These are phyloP conservation scores for Cyberlindnera veronae DNA, from an alignment of 805 yeast genomes.

Conservation along the genomic window DNA sequence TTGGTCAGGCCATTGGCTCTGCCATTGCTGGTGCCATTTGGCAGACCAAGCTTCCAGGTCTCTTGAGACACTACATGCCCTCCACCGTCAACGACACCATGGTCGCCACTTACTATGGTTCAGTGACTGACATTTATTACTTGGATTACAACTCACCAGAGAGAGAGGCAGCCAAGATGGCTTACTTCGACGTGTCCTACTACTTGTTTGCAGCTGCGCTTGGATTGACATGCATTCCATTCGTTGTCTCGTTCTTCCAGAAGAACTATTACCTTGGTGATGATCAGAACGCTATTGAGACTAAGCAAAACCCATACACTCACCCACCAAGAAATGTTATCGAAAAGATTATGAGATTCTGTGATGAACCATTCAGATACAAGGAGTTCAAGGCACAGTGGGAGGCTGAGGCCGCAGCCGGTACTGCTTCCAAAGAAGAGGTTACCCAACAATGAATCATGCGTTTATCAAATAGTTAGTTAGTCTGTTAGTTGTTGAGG, in stretches of 20 bases:
- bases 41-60: constrained; percentile 32
- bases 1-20: constrained; percentile 39
- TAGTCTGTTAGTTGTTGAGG: too few species aligned
- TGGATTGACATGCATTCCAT: constrained; percentile 30
- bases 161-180: constrained; percentile 33
- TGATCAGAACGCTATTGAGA: constrained; percentile 34
- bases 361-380: constrained; percentile 13
- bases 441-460: too few species aligned
- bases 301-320: constrained; percentile 7
- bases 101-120: constrained; percentile 25
- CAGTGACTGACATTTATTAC: constrained; percentile 24
- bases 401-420: constrained; percentile 3
- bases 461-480: too few species aligned
- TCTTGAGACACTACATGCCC: constrained; percentile 31
- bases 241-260: constrained; percentile 33
- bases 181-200: constrained; percentile 31
- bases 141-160: constrained; percentile 27
- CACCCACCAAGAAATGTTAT: constrained; percentile 5
- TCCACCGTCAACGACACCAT: constrained; percentile 19
- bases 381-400: constrained; percentile 10
- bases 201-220: constrained; percentile 29
- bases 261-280: constrained; percentile 36
- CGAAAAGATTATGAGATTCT: constrained; percentile 6
- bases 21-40: constrained; percentile 40
- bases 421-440: neutral